Evolutionary conservation across 768 basidiomycete species (phyloP).

Genomic region (Rhodocollybia butyracea): DNA sequence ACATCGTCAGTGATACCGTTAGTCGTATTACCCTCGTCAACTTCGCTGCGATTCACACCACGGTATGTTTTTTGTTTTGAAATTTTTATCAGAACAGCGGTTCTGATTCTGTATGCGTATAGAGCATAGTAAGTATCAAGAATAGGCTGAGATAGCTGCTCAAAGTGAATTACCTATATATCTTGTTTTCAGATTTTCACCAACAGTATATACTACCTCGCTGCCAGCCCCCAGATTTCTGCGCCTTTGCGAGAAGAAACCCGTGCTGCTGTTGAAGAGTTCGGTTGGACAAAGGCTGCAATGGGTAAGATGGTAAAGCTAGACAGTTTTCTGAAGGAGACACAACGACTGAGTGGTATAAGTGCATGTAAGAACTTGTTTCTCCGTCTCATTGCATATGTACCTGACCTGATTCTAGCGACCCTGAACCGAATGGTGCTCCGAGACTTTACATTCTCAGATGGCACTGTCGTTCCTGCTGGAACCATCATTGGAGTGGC

Average conservation of each 20-base stretch:
- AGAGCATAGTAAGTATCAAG: conserved; percentile 1
- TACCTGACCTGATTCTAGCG: conserved; percentile 7
- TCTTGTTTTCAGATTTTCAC: conserved; percentile 17
- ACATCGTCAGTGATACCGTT: conserved; percentile 17
- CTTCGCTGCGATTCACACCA: conserved; percentile 39
- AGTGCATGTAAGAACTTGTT: conserved; percentile 16
- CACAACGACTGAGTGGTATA: conserved; percentile 28
- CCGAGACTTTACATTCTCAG: conserved; percentile 13
- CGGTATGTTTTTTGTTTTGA: not conserved
- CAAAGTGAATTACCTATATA: not conserved
- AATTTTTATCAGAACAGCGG: too few species aligned
- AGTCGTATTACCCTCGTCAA: conserved; percentile 34
- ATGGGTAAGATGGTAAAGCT: conserved; percentile 35
- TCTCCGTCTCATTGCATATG: not conserved
- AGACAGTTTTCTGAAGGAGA: conserved; percentile 46
- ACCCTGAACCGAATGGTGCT: conserved; percentile 11
- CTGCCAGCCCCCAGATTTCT: conserved; percentile 24
- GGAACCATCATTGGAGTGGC: conserved; percentile 9
- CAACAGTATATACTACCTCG: conserved; percentile 26
- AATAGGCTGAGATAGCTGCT: too few species aligned
- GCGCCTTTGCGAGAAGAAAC: conserved; percentile 30
- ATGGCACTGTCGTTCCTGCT: conserved; percentile 14
- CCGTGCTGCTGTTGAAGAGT: conserved; percentile 20
- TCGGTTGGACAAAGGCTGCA: conserved; percentile 41
- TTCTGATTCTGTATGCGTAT: too few species aligned